Conservation (phyloP, 805 yeast species). For the Candida wancherniae region DNA sequence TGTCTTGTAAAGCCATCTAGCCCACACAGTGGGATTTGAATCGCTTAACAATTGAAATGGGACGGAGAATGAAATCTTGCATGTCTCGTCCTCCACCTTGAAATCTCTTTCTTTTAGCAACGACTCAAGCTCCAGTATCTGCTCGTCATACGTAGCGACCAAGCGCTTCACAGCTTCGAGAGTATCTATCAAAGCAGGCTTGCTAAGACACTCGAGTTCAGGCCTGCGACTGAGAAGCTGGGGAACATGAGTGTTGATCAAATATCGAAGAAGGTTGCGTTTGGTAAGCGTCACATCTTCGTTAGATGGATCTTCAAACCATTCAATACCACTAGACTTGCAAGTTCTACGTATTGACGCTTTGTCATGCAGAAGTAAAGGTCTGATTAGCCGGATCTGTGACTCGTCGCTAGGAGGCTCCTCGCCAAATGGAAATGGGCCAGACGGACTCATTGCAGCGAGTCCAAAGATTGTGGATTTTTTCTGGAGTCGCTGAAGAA, state of each 20-base stretch:
- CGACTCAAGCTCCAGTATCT: not conserved
- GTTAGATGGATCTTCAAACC: slow-evolving; percentile 76
- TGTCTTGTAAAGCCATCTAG: slow-evolving; percentile 26
- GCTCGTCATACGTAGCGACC: slow-evolving; percentile 4
- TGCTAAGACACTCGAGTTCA: slow-evolving; percentile 5
- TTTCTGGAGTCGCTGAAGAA: slow-evolving; percentile 46
- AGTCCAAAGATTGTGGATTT: slow-evolving; percentile 49
- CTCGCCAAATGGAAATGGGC: slow-evolving; percentile 25
- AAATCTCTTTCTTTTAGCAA: not conserved
- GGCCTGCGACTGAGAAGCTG: slow-evolving; percentile 7
- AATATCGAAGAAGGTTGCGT: slow-evolving; percentile 51
- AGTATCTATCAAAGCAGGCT: slow-evolving; percentile 11
- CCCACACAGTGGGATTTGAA: slow-evolving; percentile 13
- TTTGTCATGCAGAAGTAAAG: slow-evolving; percentile 48
- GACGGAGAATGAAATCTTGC: slow-evolving; percentile 1
- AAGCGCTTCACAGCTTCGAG: slow-evolving; percentile 5
- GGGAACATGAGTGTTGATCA: slow-evolving; percentile 24
- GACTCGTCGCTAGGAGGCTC: slow-evolving; percentile 17
- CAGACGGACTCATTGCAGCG: slow-evolving; percentile 42
- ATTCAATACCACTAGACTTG: slow-evolving; percentile 29
- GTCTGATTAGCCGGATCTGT: slow-evolving; percentile 37
- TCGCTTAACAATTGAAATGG: not conserved
- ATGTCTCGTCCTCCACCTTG: slow-evolving; percentile 1
- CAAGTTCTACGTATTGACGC: slow-evolving; percentile 45
- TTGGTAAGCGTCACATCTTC: slow-evolving; percentile 47